Conservation (phyloP, 345 rosid species). For the Turritis glabra region DNA sequence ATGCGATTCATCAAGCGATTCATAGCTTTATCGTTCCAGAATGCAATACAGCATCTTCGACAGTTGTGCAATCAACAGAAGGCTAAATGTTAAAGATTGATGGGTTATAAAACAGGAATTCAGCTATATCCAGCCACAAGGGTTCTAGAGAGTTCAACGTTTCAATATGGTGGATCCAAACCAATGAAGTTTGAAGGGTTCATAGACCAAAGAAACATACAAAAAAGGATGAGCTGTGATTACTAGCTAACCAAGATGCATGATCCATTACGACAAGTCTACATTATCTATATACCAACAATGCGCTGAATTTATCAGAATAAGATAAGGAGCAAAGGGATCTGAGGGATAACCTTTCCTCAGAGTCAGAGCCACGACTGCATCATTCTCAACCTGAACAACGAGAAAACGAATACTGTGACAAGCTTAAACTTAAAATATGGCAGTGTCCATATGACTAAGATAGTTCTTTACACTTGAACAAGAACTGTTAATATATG, state of each 20-base stretch:
- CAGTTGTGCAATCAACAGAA: background rate
- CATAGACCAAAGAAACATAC: background rate
- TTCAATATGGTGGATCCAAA: background rate
- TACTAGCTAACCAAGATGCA: slow-evolving; percentile 13
- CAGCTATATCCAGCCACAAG: slow-evolving; percentile 19
- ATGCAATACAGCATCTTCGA: background rate
- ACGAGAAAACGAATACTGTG: background rate
- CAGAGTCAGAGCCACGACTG: slow-evolving; percentile 82
- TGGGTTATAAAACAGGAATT: background rate
- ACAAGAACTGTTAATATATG: background rate
- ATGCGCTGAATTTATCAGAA: slow-evolving; percentile 9
- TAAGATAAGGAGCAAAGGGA: slow-evolving; percentile 14
- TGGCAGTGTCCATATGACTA: background rate
- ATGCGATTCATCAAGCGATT: slow-evolving; percentile 2
- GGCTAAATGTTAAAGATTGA: background rate
- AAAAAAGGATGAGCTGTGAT: background rate
- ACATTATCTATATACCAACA: background rate
- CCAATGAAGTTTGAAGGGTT: slow-evolving; percentile 15
- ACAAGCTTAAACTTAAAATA: slow-evolving; percentile 3
- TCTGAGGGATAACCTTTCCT: slow-evolving; percentile 62
- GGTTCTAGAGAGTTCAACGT: slow-evolving; percentile 8
- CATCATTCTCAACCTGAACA: slow-evolving; percentile 95
- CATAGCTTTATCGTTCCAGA: background rate
- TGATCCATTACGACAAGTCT: background rate
- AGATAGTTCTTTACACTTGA: background rate